A percentile compares a stretch with the other conserved stretches of the same genome.
These are phyloP conservation scores for Microcos paniculata DNA, from an alignment of 345 rosid genomes.

Conservation along the genomic window DNA sequence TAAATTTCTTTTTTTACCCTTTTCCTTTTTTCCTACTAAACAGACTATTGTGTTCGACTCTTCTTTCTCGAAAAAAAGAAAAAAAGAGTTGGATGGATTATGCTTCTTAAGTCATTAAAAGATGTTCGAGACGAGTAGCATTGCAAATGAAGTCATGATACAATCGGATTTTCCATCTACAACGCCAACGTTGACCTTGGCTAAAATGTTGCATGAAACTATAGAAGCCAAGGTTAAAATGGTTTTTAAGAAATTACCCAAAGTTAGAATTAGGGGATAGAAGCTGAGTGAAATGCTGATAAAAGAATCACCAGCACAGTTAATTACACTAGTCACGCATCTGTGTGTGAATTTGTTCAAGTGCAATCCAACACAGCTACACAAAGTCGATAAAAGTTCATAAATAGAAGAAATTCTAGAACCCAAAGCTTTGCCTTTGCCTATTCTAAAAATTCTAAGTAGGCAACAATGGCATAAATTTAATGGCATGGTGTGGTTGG, in stretches of 20 bases:
- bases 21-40: too few relatives aligned
- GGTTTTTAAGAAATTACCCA: not conserved
- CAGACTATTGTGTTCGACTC: too few relatives aligned
- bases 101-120: too few relatives aligned
- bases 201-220: not conserved
- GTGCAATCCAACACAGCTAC: slow-evolving; percentile 4
- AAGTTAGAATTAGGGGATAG: not conserved
- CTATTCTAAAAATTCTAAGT: not conserved
- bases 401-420: not conserved
- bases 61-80: too few relatives aligned
- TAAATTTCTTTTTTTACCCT: too few relatives aligned
- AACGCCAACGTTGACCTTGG: too few relatives aligned
- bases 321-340: not conserved
- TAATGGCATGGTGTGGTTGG: not conserved
- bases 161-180: too few relatives aligned
- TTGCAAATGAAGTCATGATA: too few relatives aligned
- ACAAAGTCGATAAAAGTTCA: not conserved
- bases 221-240: not conserved
- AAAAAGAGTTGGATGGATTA: too few relatives aligned
- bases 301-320: slow-evolving; percentile 2
- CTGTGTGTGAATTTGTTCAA: not conserved
- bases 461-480: not conserved
- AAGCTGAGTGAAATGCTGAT: not conserved
- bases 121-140: too few relatives aligned
- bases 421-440: not conserved